A percentile compares a stretch with the other conserved stretches of the same genome.
Conservation (phyloP, 2,329 filamentous ascomycete genomes). For the Venturiaceae sp. region DNA sequence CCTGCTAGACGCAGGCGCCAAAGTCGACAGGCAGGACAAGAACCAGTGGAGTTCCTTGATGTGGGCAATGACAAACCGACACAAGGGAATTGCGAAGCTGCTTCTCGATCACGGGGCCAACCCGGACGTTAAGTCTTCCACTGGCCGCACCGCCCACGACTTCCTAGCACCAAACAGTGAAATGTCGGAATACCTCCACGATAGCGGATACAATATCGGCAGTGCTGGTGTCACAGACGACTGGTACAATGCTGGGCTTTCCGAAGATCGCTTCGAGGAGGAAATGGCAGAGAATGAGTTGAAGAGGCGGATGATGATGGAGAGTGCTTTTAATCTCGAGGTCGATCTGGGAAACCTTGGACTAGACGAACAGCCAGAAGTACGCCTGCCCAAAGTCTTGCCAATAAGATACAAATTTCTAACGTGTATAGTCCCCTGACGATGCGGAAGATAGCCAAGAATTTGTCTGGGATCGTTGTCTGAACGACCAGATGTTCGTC, state of each 20-base stretch:
- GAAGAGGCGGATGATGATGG: slow-evolving; percentile 97
- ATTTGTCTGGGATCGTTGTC: slow-evolving; percentile 88
- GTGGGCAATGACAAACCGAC: slow-evolving; percentile 99
- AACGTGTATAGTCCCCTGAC: slow-evolving; percentile 47
- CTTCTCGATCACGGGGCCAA: slow-evolving; percentile 89
- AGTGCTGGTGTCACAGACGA: slow-evolving; percentile 73
- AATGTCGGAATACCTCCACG: slow-evolving; percentile 89
- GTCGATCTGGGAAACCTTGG: slow-evolving; percentile 93
- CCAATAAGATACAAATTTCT: not conserved
- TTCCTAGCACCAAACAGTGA: slow-evolving; percentile 94
- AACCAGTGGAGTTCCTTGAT: slow-evolving; percentile 97
- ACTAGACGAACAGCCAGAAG: slow-evolving; percentile 90
- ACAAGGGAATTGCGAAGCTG: slow-evolving; percentile 90
- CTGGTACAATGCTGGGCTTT: slow-evolving; percentile 88
- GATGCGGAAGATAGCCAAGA: slow-evolving; percentile 87
- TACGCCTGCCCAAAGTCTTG: slow-evolving; percentile 20
- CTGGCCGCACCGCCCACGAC: slow-evolving; percentile 87
- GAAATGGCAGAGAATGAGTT: slow-evolving; percentile 95
- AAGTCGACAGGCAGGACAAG: slow-evolving; percentile 87
- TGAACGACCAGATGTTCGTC: slow-evolving; percentile 99
- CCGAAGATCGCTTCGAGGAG: slow-evolving; percentile 89
- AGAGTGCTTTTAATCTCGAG: slow-evolving; percentile 92
- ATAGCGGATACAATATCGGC: slow-evolving; percentile 86
- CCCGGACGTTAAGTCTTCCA: slow-evolving; percentile 90
- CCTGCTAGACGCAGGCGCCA: slow-evolving; percentile 74